Evolutionary conservation across 1,284 basidiomycete species (phyloP).

Genomic region (Tylopilus sp.): DNA sequence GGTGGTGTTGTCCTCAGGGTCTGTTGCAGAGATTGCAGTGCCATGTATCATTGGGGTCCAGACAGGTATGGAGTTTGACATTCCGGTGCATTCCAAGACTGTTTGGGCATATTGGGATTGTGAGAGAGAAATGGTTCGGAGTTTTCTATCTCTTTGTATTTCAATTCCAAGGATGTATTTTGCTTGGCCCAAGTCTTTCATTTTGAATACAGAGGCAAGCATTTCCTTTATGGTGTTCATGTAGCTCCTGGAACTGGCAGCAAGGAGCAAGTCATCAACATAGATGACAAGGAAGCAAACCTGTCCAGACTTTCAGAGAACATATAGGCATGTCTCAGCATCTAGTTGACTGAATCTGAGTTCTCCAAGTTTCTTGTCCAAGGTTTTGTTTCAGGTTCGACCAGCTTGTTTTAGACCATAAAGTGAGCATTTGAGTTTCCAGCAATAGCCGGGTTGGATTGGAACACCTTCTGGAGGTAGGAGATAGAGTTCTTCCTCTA

Average conservation of each 20-base stretch:
- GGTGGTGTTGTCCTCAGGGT: not conserved
- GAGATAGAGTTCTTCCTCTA: not conserved
- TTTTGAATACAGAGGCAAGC: too few relatives aligned
- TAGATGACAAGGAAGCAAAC: too few relatives aligned
- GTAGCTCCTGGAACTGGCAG: too few relatives aligned
- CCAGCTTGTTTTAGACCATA: constrained; percentile 13
- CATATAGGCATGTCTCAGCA: too few relatives aligned
- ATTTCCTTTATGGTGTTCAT: too few relatives aligned
- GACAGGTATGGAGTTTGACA: not conserved
- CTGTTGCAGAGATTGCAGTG: too few relatives aligned
- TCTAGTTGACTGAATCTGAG: not conserved
- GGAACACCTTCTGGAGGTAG: not conserved
- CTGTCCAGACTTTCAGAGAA: too few relatives aligned
- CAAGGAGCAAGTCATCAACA: too few relatives aligned
- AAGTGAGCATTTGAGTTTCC: not conserved
- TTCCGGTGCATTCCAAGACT: not conserved
- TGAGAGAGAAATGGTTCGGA: not conserved
- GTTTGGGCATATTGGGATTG: not conserved
- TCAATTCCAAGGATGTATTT: too few relatives aligned
- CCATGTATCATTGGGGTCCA: not conserved
- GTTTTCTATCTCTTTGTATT: not conserved
- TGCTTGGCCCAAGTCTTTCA: too few relatives aligned
- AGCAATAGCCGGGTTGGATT: constrained; percentile 3
- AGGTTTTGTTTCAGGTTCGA: constrained; percentile 8
- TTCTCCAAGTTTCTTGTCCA: constrained; percentile 10